These are phyloP conservation scores for Rosa persica DNA, from an alignment of 306 rosid species.

Conservation along the genomic window DNA sequence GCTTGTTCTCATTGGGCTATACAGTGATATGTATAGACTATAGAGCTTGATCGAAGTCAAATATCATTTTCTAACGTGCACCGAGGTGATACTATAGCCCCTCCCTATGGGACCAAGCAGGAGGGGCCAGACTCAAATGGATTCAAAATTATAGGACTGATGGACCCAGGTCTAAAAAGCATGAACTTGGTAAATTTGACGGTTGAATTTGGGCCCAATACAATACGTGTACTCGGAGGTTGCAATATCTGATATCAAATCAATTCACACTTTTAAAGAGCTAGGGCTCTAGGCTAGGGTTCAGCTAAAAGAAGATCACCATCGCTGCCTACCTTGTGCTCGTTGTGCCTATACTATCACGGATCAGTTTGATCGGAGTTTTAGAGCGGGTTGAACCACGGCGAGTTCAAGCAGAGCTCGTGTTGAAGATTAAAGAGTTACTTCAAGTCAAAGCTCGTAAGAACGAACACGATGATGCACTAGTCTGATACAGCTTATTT, in stretches of 20 bases:
- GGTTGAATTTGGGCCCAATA: neutral
- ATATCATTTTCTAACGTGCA: neutral
- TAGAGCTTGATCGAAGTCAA: neutral
- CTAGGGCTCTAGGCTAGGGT: neutral
- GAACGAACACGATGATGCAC: no score
- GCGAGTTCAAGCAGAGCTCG: no score
- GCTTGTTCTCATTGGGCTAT: neutral
- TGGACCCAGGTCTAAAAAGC: neutral
- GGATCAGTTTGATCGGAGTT: neutral
- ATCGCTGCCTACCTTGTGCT: neutral
- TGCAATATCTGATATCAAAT: neutral
- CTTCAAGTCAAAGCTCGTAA: no score
- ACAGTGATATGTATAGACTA: neutral
- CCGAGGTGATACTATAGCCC: neutral
- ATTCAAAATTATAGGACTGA: no score
- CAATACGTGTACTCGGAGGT: neutral
- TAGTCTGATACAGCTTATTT: neutral
- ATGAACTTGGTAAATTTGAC: neutral
- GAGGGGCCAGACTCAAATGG: no score
- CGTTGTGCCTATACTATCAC: neutral
- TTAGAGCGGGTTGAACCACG: neutral
- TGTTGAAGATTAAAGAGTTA: neutral
- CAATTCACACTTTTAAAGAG: neutral
- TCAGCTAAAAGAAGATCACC: neutral
- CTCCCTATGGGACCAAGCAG: no score